A percentile compares a stretch with the other conserved stretches of the same genome.
Conservation (phyloP, 2,329 filamentous ascomycete species). For the Septoria petroselini region DNA sequence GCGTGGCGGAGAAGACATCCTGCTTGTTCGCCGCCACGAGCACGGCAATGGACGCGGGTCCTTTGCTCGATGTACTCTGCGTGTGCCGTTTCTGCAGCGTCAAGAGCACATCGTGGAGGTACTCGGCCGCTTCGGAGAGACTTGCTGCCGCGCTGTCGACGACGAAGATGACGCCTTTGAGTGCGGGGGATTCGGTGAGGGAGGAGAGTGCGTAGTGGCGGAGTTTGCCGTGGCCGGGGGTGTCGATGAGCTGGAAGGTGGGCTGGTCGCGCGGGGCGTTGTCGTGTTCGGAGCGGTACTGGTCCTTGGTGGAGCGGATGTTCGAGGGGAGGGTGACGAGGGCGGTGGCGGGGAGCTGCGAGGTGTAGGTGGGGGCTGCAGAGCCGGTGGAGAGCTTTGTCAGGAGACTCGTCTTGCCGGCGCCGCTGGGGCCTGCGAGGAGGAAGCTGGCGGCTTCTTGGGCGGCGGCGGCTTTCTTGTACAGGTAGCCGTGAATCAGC, state of each 20-base stretch:
- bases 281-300: constrained; percentile 65
- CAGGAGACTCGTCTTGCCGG: constrained; percentile 85
- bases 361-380: constrained; percentile 56
- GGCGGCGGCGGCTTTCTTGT: constrained; percentile 58
- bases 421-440: constrained; percentile 73
- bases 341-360: constrained; percentile 58
- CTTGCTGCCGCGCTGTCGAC: constrained; percentile 65
- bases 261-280: constrained; percentile 57
- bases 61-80: constrained; percentile 55
- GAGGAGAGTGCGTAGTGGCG: constrained; percentile 62
- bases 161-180: constrained; percentile 77
- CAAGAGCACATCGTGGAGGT: constrained; percentile 86
- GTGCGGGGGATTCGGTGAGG: constrained; percentile 45
- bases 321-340: constrained; percentile 55
- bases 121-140: constrained; percentile 72
- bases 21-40: constrained; percentile 92
- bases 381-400: constrained; percentile 61
- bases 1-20: constrained; percentile 90
- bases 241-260: constrained; percentile 78
- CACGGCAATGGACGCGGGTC: constrained; percentile 63
- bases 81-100: constrained; percentile 71
- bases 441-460: constrained; percentile 67
- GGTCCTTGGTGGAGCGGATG: constrained; percentile 54
- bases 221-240: constrained; percentile 92
- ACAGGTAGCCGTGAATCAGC: constrained; percentile 71